phyloP scores from a whole-genome alignment of 768 basidiomycete genomes.

The Hericium rajendrae region DNA sequence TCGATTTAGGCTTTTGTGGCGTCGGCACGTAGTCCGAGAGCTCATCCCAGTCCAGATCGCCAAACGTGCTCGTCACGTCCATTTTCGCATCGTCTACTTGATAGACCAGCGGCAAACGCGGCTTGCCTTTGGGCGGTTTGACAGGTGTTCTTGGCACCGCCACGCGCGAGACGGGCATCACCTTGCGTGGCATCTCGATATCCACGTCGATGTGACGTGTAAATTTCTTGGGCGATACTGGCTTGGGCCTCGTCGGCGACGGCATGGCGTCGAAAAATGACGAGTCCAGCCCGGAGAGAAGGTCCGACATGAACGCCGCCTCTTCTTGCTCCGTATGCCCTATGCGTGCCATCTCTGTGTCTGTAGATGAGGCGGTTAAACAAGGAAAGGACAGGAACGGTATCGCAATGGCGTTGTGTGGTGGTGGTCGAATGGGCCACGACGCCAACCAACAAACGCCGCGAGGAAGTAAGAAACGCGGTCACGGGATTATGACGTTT shows the following conservation, averaged over 20 bases:
- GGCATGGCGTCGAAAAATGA: slow-evolving; percentile 36
- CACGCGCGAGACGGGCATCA: neutral
- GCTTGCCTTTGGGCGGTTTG: no score
- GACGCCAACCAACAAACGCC: no score
- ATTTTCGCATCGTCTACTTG: neutral
- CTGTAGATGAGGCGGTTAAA: no score
- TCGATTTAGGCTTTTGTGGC: slow-evolving; percentile 6
- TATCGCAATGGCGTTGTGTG: no score
- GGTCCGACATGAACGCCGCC: slow-evolving; percentile 44
- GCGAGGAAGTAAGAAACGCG: no score
- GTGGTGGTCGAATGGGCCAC: no score
- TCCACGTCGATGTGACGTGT: slow-evolving; percentile 2
- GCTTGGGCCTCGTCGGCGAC: slow-evolving; percentile 24
- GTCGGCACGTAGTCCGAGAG: slow-evolving; percentile 15
- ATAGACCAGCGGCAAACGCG: neutral
- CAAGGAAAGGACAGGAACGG: no score
- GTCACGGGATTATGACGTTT: no score
- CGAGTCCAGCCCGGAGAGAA: slow-evolving; percentile 47
- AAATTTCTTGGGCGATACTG: slow-evolving; percentile 3
- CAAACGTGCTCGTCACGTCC: slow-evolving; percentile 3
- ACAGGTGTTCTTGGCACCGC: no score
- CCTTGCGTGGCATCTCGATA: neutral
- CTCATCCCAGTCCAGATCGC: slow-evolving; percentile 14
- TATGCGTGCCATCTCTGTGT: neutral
- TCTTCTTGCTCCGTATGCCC: slow-evolving; percentile 35